A percentile compares a stretch with the other conserved stretches of the same genome.
Evolutionary conservation across 495 filamentous ascomycete species (phyloP).

Genomic region (Thermothielavioides terrestris): DNA sequence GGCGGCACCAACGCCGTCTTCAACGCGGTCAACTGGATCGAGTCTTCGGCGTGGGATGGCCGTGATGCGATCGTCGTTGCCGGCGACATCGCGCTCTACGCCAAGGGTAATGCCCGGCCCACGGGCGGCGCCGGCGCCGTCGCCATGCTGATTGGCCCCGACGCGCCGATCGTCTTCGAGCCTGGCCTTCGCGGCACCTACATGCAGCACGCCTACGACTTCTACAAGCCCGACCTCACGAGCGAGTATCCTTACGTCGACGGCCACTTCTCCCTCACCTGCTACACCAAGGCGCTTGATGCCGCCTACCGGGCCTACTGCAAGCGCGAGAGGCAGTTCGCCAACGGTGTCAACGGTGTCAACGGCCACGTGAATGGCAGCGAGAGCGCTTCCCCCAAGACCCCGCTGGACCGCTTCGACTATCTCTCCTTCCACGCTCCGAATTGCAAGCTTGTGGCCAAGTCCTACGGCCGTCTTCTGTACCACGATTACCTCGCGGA

Average conservation of each 20-base stretch:
- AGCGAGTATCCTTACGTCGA: conserved; percentile 98
- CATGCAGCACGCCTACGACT: conserved; percentile 94
- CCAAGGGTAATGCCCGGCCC: conserved; percentile 88
- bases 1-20: conserved; percentile 96
- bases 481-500: conserved; percentile 92
- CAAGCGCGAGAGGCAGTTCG: conserved; percentile 62
- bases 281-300: conserved; percentile 94
- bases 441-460: conserved; percentile 94
- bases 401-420: conserved; percentile 85
- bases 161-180: conserved; percentile 87
- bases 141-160: conserved; percentile 86
- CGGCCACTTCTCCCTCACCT: conserved; percentile 87
- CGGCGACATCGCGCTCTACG: conserved; percentile 96
- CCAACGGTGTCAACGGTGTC: conserved; percentile 45
- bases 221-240: conserved; percentile 97
- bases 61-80: conserved; percentile 87
- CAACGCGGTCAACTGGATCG: conserved; percentile 95
- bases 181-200: conserved; percentile 86
- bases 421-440: conserved; percentile 93
- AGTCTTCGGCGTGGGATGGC: conserved; percentile 97
- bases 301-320: conserved; percentile 93
- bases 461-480: conserved; percentile 87
- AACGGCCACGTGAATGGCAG: conserved; percentile 38
- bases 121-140: conserved; percentile 94
- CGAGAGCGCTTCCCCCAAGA: conserved; percentile 46